A percentile compares a stretch with the other conserved stretches of the same genome.
These are phyloP conservation scores for Penicillium tannophilum DNA, from an alignment of 495 filamentous ascomycete species.

Conservation along the genomic window DNA sequence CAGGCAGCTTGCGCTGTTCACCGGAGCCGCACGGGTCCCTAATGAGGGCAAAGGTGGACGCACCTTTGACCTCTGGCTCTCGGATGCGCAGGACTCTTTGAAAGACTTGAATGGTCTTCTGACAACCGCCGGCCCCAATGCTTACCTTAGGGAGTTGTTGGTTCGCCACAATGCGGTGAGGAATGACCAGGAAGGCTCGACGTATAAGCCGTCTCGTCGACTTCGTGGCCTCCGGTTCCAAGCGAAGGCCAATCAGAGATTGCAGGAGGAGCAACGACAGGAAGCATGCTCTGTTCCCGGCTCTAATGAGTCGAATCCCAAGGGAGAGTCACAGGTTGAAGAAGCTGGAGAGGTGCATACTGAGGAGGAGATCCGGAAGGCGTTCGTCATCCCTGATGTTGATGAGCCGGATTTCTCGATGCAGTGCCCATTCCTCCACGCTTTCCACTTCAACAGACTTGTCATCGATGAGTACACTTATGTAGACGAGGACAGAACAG, in stretches of 20 bases:
- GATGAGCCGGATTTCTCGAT: constrained; percentile 20
- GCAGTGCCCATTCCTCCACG: constrained; percentile 51
- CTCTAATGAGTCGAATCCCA: neutral
- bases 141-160: constrained; percentile 32
- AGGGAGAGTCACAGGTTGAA: neutral
- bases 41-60: constrained; percentile 29
- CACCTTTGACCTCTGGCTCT: constrained; percentile 57
- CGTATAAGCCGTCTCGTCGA: constrained; percentile 37
- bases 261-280: neutral
- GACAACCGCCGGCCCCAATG: constrained; percentile 22
- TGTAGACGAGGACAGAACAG: constrained; percentile 36
- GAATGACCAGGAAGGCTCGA: constrained; percentile 20
- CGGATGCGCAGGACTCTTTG: constrained; percentile 42
- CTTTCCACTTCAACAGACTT: constrained; percentile 62
- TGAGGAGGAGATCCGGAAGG: constrained; percentile 11
- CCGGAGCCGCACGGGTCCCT: constrained; percentile 49
- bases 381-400: constrained; percentile 26
- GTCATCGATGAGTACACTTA: constrained; percentile 74
- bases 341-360: neutral
- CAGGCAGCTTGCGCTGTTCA: constrained; percentile 50
- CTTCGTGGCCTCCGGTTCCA: constrained; percentile 26
- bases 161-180: constrained; percentile 26
- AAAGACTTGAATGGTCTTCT: constrained; percentile 44
- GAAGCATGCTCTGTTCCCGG: neutral
- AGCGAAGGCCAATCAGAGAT: neutral